Base-by-base conservation (phyloP, 352 stramenopile genomes). In the Pilasporangium apinafurcum region DNA sequence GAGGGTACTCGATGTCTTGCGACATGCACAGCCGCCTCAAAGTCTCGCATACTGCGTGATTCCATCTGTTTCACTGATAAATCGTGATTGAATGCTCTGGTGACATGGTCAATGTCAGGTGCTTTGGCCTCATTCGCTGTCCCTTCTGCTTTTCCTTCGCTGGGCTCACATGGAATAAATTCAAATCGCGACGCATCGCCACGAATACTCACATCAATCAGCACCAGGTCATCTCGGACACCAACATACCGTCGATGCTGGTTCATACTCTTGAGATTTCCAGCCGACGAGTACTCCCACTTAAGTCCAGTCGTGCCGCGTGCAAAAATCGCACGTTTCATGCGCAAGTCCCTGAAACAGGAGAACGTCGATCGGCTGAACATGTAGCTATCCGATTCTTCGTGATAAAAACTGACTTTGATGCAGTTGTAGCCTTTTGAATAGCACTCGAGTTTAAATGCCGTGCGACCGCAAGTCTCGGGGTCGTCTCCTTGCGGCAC, bases 221-320 rank as follows among this genome's bases (percentile, higher is more conserved):
- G 49, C 25, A 91, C 51, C 21, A 65, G 59, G 44, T 94, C 79
- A 24, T 87, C 62, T 2, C 80, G 75, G 31, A 76, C 63, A 22
- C 79, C 82, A 17, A 94, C 74, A 50, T 92, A 94, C 30, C 82
- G 70, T 32, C 82, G 76, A 43, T 94, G 82, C 59, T 94, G 82
- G 62, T 91, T 93, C 81, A 93, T 91, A 58, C 81, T 93, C 51
- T 87, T 80, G 25, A 93, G 62, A 45, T 89, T 74, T 14, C 81
- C 81, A 1, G 85, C 62, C 3, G 78, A 82, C 21, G 78, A 91
- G 41, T 91, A 88, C 40, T 91, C 81, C 78, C 78, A 93, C 35
- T 81, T 73, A 8, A 91, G 56, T 0, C 81, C 81, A 0, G 76
- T 70, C 36, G 71, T 86, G 37, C 81, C 81, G 1, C 81, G 71